Evolutionary conservation across 441 rosid genomes (phyloP).

Genomic region (Erodium trifolium): DNA sequence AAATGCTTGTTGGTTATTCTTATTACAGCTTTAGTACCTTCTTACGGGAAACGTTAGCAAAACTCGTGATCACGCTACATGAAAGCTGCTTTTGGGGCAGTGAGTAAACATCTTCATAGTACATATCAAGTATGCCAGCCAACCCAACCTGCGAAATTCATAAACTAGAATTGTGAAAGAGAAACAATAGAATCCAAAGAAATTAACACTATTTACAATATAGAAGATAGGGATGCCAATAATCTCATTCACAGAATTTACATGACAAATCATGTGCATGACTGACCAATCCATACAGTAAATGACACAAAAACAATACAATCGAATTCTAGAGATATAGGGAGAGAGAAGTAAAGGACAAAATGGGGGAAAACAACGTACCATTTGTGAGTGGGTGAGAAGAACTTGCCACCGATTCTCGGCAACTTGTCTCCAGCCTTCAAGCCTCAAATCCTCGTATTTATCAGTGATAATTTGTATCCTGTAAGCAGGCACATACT

Average conservation of each 20-base stretch:
- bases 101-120: slow-evolving; percentile 71
- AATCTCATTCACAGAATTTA: not conserved
- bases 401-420: slow-evolving; percentile 67
- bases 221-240: not conserved
- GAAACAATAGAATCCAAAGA: slow-evolving; percentile 6
- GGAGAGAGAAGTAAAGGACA: not conserved
- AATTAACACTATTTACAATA: not conserved
- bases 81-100: slow-evolving; percentile 59
- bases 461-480: slow-evolving; percentile 47
- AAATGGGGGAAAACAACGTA: slow-evolving; percentile 28
- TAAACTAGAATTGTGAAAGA: slow-evolving; percentile 19
- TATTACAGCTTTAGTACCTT: slow-evolving; percentile 40
- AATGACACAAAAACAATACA: not conserved
- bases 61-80: slow-evolving; percentile 32
- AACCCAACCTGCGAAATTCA: slow-evolving; percentile 51
- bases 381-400: slow-evolving; percentile 92
- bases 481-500: slow-evolving; percentile 61
- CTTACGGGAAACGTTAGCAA: slow-evolving; percentile 37
- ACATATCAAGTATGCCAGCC: slow-evolving; percentile 71
- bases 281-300: not conserved
- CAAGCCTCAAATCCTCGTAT: slow-evolving; percentile 49
- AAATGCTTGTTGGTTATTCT: not conserved
- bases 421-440: slow-evolving; percentile 57
- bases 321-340: not conserved
- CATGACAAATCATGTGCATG: not conserved